phyloP scores from a whole-genome alignment of 805 yeast genomes.

The Clavispora phyllophila region DNA sequence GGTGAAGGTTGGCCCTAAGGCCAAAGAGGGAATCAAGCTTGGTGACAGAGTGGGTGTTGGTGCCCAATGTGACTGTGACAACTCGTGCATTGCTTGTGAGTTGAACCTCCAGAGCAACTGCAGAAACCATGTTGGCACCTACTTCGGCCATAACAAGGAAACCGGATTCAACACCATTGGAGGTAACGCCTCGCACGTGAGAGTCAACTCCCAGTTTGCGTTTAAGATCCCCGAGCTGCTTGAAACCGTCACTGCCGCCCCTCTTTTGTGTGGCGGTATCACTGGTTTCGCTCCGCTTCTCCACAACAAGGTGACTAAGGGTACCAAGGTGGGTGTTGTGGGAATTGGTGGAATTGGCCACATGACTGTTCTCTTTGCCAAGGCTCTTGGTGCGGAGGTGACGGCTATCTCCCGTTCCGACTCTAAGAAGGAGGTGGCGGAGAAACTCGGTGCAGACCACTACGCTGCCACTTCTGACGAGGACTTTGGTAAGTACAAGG shows the following conservation, averaged over 20 bases:
- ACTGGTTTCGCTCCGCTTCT: slow-evolving; percentile 17
- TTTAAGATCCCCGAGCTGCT: slow-evolving; percentile 16
- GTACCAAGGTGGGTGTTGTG: slow-evolving; percentile 49
- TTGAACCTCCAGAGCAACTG: slow-evolving; percentile 11
- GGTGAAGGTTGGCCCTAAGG: slow-evolving; percentile 15
- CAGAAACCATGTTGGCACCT: slow-evolving; percentile 9
- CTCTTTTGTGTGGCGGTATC: slow-evolving; percentile 19
- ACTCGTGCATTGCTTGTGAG: slow-evolving; percentile 10
- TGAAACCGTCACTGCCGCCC: slow-evolving; percentile 13
- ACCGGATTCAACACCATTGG: slow-evolving; percentile 13
- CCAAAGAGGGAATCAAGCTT: slow-evolving; percentile 34
- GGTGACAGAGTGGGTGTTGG: slow-evolving; percentile 84
- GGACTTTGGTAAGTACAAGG: slow-evolving; percentile 16
- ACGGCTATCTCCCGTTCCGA: slow-evolving; percentile 50
- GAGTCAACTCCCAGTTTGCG: slow-evolving; percentile 13
- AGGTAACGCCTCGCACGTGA: slow-evolving; percentile 15
- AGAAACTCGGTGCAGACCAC: slow-evolving; percentile 50
- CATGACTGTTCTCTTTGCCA: slow-evolving; percentile 53
- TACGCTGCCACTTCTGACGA: slow-evolving; percentile 15
- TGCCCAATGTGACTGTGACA: slow-evolving; percentile 42
- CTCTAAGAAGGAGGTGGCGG: slow-evolving; percentile 48
- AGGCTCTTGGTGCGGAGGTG: slow-evolving; percentile 61
- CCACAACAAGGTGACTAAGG: slow-evolving; percentile 12
- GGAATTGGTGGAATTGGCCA: slow-evolving; percentile 71
- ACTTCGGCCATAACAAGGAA: slow-evolving; percentile 9